These are phyloP conservation scores for Mycena maculata DNA, from an alignment of 768 basidiomycete genomes.

Conservation along the genomic window DNA sequence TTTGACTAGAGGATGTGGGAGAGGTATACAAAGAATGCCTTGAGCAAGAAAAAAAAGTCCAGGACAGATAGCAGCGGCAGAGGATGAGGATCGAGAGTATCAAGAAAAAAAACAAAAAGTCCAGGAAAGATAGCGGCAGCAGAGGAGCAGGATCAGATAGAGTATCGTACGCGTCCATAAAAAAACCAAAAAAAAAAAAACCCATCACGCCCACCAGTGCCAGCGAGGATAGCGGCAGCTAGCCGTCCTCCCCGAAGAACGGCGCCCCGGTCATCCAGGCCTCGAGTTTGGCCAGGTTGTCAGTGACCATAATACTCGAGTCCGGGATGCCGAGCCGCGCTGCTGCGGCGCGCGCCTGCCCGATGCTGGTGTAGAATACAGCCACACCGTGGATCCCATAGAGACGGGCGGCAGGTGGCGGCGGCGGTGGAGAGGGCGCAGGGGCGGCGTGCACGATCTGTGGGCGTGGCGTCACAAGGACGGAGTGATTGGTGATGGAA, in stretches of 20 bases:
- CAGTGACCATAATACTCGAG: not conserved
- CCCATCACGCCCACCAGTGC: too few species aligned
- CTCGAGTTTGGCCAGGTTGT: not conserved
- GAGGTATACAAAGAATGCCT: too few species aligned
- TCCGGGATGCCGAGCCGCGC: not conserved
- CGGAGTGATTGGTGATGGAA: not conserved
- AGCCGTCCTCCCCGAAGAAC: not conserved
- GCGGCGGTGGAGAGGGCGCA: not conserved
- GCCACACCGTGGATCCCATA: not conserved
- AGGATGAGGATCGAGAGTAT: too few species aligned
- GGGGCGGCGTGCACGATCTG: too few species aligned
- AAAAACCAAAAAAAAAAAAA: not conserved
- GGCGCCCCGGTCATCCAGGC: not conserved
- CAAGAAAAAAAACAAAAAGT: too few species aligned
- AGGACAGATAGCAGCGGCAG: too few species aligned
- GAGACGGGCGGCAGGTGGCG: not conserved
- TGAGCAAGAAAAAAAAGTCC: too few species aligned
- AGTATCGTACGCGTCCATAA: not conserved
- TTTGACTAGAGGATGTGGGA: too few species aligned
- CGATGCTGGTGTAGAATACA: not conserved
- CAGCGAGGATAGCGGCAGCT: too few species aligned
- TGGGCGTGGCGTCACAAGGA: not conserved
- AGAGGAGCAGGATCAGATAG: not conserved
- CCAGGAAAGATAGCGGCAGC: too few species aligned
- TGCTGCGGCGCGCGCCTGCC: not conserved